These are phyloP conservation scores for Phytophthora macrochlamydospora DNA, from an alignment of 352 stramenopile genomes.

Conservation along the genomic window DNA sequence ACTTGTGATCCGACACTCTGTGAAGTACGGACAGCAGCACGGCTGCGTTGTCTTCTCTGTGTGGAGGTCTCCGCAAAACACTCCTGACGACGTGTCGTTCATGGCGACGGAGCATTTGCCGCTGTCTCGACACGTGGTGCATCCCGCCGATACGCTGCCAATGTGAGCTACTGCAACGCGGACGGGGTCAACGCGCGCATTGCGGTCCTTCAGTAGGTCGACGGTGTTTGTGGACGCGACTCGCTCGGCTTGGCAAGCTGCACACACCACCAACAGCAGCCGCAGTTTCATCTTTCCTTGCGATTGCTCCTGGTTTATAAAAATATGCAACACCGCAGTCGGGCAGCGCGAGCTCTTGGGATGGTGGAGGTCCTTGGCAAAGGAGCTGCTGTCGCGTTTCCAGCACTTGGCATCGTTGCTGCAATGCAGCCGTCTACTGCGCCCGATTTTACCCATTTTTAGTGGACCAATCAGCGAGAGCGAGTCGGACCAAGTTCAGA, in stretches of 20 bases:
- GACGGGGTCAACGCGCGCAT: not conserved
- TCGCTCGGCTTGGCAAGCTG: not conserved
- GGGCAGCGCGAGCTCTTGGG: conserved; percentile 14
- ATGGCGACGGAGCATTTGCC: conserved; percentile 74
- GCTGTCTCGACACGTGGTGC: conserved; percentile 56
- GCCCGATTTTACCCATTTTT: conserved; percentile 6
- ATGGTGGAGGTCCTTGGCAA: conserved; percentile 14
- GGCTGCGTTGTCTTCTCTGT: conserved; percentile 34
- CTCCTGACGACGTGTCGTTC: conserved; percentile 49
- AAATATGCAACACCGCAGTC: conserved; percentile 11
- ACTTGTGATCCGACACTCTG: conserved; percentile 67
- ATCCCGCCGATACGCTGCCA: conserved; percentile 41
- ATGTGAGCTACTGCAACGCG: conserved; percentile 5
- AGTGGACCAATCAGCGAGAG: conserved; percentile 15
- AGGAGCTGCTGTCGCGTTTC: conserved; percentile 19
- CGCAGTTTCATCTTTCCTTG: conserved; percentile 5
- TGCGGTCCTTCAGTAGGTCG: conserved; percentile 8
- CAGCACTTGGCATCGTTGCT: conserved; percentile 3
- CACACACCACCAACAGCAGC: conserved; percentile 15
- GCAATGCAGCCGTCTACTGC: not conserved
- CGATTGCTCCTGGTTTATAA: conserved; percentile 2
- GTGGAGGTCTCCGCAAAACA: conserved; percentile 74
- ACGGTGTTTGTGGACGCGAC: not conserved
- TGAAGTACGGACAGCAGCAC: conserved; percentile 75
- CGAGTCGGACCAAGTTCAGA: conserved; percentile 15